Evolutionary conservation across 176 grass and related monocot species (phyloP), one percentile per base, ranked within the genome.

Genomic region (Eleusine indica): DNA sequence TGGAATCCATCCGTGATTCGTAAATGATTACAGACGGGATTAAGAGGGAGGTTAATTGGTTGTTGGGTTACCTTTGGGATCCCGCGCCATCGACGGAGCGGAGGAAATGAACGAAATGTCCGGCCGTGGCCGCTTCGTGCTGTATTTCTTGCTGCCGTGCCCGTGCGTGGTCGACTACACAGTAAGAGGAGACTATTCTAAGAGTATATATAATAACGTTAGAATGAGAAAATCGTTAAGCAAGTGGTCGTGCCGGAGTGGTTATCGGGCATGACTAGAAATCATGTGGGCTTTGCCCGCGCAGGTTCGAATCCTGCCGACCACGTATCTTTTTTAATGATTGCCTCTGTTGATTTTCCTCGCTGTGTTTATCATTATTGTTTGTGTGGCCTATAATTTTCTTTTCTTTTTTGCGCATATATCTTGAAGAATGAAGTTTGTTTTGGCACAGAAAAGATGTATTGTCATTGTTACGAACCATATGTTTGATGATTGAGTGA

Each of bases 201-300:
- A 35, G 32, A 46, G 9, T 6, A 0, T 3, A 14, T 1, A 52
- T 35, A 52, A 52, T 52, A 14, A 16, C 9, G 2, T 16, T 0
- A 52, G 15, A 22, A 22, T 6, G 0, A 0, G 15, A 63, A 29
- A 6, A 1, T 0, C 0, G 0, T 0, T 63, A 80, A 5, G 0
- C 0, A 37, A 0, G 95, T 97, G 92, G 94, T 94, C 86, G 96
- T 93, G 96, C 91, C 89, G 91, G 96, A 98, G 96, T 98, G 93
- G 96, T 93, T 95, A 98, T 95, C 91, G 96, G 96, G 96, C 93
- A 98, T 98, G 96, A 95, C 93, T 98, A 98, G 96, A 98, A 98
- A 98, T 98, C 96, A 95, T 95, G 93, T 98, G 96, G 91, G 93
- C 96, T 98, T 16, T 90, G 96, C 96, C 91, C 93, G 93, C 93